Evolutionary conservation across 2,329 filamentous ascomycete species (phyloP), one percentile per base, ranked within the genome.

Genomic region (Neurospora crassa): DNA sequence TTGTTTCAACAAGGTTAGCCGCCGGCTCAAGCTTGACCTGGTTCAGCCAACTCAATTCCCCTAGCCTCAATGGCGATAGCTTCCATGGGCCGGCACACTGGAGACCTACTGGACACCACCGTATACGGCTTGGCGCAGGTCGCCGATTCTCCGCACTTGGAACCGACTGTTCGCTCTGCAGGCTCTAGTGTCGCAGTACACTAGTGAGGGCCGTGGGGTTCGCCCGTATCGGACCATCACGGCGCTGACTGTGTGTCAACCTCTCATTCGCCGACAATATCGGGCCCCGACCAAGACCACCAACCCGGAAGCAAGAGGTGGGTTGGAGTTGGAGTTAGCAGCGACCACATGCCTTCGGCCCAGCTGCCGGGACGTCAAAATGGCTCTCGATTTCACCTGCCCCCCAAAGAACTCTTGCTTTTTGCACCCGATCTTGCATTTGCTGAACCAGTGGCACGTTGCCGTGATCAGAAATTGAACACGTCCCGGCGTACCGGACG

Each of bases 101-200:
- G 53, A 63, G 16, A 63, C 53, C 53, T 63, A 34, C 53, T 37
- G 53, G 53, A 63, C 53, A 63, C 53, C 53, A 63, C 53, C 24
- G 29, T 63, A 34, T 18, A 37, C 16, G 53, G 29, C 29, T 63
- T 63, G 29, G 53, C 29, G 53, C 53, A 63, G 14, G 53, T 63
- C 53, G 24, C 18, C 53, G 29, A 63, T 63, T 63, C 53, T 63
- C 53, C 53, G 24, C 53, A 63, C 53, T 63, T 63, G 53, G 53
- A 63, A 63, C 53, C 53, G 53, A 63, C 53, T 63, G 53, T 63
- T 63, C 53, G 53, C 53, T 63, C 53, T 63, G 53, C 53, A 63
- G 53, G 53, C 24, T 63, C 53, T 29, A 63, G 53, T 29, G 53
- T 37, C 34, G 34, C 34, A 37, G 34, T 37, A 29, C 29, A 29